Evolutionary conservation across 805 yeast species (phyloP).

Genomic region (Ogataea pilisensis): DNA sequence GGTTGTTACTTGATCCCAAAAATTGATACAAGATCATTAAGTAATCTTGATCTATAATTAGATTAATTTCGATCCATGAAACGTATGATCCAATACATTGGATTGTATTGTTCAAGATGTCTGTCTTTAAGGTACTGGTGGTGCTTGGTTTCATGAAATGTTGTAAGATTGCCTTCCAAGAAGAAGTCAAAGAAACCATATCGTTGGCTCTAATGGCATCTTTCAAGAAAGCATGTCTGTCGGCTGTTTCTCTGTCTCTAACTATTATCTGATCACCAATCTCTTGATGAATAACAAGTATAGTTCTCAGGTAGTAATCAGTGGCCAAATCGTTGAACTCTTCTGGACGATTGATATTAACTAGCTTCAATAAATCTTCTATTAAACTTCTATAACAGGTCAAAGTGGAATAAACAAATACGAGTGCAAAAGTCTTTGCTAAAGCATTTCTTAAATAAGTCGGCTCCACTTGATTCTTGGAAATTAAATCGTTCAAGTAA

Average conservation of each 20-base stretch:
- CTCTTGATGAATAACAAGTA: slow-evolving; percentile 77
- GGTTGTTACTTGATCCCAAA: slow-evolving; percentile 35
- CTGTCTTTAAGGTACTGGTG: slow-evolving; percentile 29
- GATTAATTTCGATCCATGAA: slow-evolving; percentile 85
- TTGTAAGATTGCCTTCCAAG: slow-evolving; percentile 62
- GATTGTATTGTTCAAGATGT: slow-evolving; percentile 55
- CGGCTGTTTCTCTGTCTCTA: slow-evolving; percentile 57
- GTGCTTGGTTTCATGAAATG: slow-evolving; percentile 25
- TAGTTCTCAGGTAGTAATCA: slow-evolving; percentile 73
- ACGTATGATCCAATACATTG: slow-evolving; percentile 78
- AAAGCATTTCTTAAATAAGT: slow-evolving; percentile 50
- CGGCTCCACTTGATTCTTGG: slow-evolving; percentile 31
- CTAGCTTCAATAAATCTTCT: slow-evolving; percentile 42
- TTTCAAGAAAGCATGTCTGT: slow-evolving; percentile 68
- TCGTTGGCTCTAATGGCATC: slow-evolving; percentile 79
- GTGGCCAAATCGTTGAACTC: slow-evolving; percentile 40
- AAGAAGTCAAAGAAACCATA: slow-evolving; percentile 55
- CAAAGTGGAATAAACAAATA: slow-evolving; percentile 47
- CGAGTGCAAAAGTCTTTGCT: slow-evolving; percentile 49
- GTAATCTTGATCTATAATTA: slow-evolving; percentile 61
- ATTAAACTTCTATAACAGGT: slow-evolving; percentile 48
- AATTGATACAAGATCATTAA: slow-evolving; percentile 55
- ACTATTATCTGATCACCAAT: slow-evolving; percentile 88
- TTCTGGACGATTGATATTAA: slow-evolving; percentile 22
- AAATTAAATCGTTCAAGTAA: slow-evolving; percentile 33